Conservation (phyloP, 2,329 filamentous ascomycete genomes). For the Zelopaecilomyces penicillatus region DNA sequence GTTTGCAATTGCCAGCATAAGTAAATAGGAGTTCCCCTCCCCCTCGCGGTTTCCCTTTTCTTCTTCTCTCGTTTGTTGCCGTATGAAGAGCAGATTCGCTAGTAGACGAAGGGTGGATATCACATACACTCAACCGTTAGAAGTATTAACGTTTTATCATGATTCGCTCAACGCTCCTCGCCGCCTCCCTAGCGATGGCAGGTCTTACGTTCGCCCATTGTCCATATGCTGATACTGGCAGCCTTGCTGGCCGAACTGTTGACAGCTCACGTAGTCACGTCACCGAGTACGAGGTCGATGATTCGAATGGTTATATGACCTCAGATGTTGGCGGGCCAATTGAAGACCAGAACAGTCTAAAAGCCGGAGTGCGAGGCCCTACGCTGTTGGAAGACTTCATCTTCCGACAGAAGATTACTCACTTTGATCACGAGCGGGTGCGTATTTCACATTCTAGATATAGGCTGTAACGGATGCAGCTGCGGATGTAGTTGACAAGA, state of each 20-base stretch:
- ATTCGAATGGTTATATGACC: constrained; percentile 49
- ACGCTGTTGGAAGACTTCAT: constrained; percentile 66
- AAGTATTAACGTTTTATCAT: constrained; percentile 11
- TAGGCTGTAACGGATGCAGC: too few relatives aligned
- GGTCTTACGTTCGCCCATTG: constrained; percentile 22
- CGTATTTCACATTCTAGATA: constrained; percentile 12
- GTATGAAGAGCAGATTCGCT: too few relatives aligned
- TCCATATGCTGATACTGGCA: constrained; percentile 23
- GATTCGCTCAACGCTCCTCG: constrained; percentile 16
- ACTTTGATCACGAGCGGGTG: constrained; percentile 64
- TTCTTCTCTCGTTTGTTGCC: too few relatives aligned
- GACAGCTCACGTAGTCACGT: constrained; percentile 23
- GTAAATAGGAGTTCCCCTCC: too few relatives aligned
- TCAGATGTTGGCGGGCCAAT: constrained; percentile 62
- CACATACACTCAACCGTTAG: too few relatives aligned
- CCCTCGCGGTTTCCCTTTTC: too few relatives aligned
- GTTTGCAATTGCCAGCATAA: too few relatives aligned
- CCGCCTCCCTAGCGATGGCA: constrained; percentile 18
- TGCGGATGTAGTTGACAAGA: too few relatives aligned
- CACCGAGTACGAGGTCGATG: constrained; percentile 37
- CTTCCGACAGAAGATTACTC: constrained; percentile 63
- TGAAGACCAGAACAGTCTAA: constrained; percentile 56
- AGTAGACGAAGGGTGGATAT: too few relatives aligned
- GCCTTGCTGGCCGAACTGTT: constrained; percentile 16
- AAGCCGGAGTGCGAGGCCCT: constrained; percentile 57